Conservation (phyloP, 495 filamentous ascomycete genomes). For the Parathielavia appendiculata region DNA sequence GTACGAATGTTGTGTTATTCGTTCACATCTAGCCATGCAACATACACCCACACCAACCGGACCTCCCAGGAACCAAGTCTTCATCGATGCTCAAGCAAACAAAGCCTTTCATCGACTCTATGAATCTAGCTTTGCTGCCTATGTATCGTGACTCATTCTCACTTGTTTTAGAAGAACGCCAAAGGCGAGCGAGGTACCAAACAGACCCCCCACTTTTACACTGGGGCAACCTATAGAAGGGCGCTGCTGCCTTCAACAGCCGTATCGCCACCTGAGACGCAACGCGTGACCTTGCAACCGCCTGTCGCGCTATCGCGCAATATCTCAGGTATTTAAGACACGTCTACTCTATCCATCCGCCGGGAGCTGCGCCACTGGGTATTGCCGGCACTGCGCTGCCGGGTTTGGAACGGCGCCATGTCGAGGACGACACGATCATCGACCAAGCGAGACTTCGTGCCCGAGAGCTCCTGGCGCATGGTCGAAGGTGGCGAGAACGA, state of each 20-base stretch:
- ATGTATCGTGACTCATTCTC: slow-evolving; percentile 12
- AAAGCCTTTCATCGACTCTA: neutral
- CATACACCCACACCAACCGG: neutral
- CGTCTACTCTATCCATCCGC: neutral
- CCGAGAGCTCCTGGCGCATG: slow-evolving; percentile 48
- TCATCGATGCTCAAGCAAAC: neutral
- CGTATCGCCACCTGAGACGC: slow-evolving; percentile 9
- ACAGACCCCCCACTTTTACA: slow-evolving; percentile 15
- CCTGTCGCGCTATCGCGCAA: neutral
- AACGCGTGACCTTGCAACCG: slow-evolving; percentile 15
- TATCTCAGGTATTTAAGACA: slow-evolving; percentile 12
- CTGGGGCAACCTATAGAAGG: slow-evolving; percentile 12
- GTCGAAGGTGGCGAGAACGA: slow-evolving; percentile 48
- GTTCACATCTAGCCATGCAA: too few species aligned
- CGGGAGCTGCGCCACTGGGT: neutral
- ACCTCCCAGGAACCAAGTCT: neutral
- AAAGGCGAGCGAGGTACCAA: neutral
- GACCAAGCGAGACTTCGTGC: slow-evolving; percentile 26
- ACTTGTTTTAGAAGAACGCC: slow-evolving; percentile 3
- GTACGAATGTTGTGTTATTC: too few species aligned
- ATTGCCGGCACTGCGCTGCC: neutral
- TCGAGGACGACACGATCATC: slow-evolving; percentile 14
- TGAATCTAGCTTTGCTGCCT: slow-evolving; percentile 4
- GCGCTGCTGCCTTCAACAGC: slow-evolving; percentile 17
- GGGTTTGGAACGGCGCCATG: neutral